Conservation (phyloP, 129 eudicot genomes). For the Erigeron canadensis region DNA sequence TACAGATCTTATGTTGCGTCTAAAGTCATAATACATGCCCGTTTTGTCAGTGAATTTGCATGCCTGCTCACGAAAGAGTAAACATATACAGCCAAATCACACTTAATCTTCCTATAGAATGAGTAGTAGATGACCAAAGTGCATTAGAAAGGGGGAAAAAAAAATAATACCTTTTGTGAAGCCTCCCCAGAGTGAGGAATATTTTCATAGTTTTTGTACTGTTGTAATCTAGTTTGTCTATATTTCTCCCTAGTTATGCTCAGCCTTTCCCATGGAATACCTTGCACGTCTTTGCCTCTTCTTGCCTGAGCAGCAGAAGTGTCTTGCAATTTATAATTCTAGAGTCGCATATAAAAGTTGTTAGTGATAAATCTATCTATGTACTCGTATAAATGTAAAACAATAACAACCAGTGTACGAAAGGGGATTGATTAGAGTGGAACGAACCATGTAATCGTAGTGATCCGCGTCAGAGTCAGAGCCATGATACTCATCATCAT, state of each 20-base stretch:
- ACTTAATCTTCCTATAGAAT: not conserved
- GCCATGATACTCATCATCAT: constrained; percentile 53
- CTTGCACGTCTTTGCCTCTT: constrained; percentile 83
- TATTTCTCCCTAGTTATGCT: constrained; percentile 77
- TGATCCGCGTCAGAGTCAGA: constrained; percentile 81
- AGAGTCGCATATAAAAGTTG: not conserved
- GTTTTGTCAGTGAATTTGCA: constrained; percentile 64
- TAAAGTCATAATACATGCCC: constrained; percentile 60
- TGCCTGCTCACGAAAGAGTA: constrained; percentile 41
- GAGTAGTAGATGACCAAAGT: too few species aligned
- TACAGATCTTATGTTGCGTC: constrained; percentile 74
- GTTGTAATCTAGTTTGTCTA: constrained; percentile 79
- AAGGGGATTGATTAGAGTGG: too few species aligned
- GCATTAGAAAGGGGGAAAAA: not conserved
- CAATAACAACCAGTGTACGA: too few species aligned
- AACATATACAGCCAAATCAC: constrained; percentile 2
- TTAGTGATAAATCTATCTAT: too few species aligned
- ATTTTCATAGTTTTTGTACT: constrained; percentile 80
- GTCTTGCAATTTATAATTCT: constrained; percentile 57
- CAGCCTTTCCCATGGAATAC: constrained; percentile 87
- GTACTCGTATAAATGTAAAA: too few species aligned
- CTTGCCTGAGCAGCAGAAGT: constrained; percentile 86
- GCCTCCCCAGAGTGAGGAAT: constrained; percentile 73
- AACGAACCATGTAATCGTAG: constrained; percentile 55
- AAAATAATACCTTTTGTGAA: constrained; percentile 57